Percentiles rank a stretch among this genome's conserved stretches.
Conservation (phyloP, 1,284 basidiomycete genomes). For the Heterobasidion annosum region DNA sequence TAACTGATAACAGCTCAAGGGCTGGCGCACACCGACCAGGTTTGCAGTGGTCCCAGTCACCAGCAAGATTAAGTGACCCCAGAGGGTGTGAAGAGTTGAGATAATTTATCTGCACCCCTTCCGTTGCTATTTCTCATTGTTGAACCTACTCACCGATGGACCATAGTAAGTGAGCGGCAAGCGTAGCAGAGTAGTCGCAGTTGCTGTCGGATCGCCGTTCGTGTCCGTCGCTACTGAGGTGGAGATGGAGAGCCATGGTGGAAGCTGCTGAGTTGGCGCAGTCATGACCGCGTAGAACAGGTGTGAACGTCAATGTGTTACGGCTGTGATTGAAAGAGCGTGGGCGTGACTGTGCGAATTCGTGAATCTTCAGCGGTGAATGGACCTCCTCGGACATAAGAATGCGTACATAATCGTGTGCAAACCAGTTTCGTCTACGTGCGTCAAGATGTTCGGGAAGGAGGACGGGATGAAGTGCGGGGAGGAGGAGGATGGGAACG, state of each 20-base stretch:
- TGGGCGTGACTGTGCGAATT: background rate
- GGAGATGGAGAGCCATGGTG: constrained; percentile 55
- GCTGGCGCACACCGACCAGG: background rate
- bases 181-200: constrained; percentile 40
- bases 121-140: background rate
- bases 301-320: background rate
- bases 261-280: constrained; percentile 49
- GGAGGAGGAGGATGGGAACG: background rate
- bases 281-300: constrained; percentile 26
- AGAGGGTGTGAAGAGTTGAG: background rate
- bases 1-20: no score
- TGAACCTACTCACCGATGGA: constrained; percentile 47
- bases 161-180: constrained; percentile 68
- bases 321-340: background rate
- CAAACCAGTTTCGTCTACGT: background rate
- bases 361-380: background rate
- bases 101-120: background rate
- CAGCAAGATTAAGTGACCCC: background rate
- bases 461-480: background rate
- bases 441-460: background rate
- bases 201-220: constrained; percentile 39
- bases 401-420: background rate
- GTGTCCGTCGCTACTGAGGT: constrained; percentile 39
- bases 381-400: background rate
- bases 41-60: background rate